These are phyloP conservation scores for Neurospora sp. DNA, from an alignment of 495 filamentous ascomycete species.

Conservation along the genomic window DNA sequence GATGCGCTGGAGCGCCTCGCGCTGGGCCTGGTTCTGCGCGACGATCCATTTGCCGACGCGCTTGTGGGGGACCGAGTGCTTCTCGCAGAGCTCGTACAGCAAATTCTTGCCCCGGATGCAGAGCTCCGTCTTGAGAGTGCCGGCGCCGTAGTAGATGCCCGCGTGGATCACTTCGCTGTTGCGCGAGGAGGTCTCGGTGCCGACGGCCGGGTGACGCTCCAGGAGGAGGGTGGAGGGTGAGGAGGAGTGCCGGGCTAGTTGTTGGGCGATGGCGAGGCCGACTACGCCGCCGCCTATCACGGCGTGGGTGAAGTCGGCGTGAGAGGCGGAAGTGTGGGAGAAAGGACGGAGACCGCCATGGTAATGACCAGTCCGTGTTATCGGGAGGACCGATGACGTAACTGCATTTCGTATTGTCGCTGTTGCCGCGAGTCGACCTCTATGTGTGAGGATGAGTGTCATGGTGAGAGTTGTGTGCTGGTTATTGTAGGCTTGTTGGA, in stretches of 20 bases:
- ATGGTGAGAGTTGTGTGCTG: neutral
- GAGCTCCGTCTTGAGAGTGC: conserved; percentile 69
- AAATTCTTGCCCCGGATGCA: conserved; percentile 67
- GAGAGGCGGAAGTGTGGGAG: conserved; percentile 18
- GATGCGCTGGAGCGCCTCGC: conserved; percentile 52
- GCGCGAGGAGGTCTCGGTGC: conserved; percentile 84
- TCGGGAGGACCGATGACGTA: neutral
- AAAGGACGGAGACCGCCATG: conserved; percentile 11
- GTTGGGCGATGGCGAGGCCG: conserved; percentile 76
- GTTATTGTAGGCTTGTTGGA: neutral
- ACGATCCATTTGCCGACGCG: conserved; percentile 92
- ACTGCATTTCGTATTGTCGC: neutral
- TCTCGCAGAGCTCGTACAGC: conserved; percentile 69
- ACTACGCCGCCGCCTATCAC: conserved; percentile 88
- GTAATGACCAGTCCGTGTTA: neutral
- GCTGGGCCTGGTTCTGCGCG: conserved; percentile 66
- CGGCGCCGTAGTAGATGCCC: conserved; percentile 79
- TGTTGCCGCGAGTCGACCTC: neutral
- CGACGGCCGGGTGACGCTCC: conserved; percentile 66
- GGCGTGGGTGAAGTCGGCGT: conserved; percentile 75
- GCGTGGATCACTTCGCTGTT: conserved; percentile 98
- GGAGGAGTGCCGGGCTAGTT: conserved; percentile 50
- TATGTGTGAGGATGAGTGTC: neutral
- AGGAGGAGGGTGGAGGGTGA: conserved; percentile 60
- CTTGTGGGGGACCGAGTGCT: conserved; percentile 55